Evolutionary conservation across 441 rosid genomes (phyloP).

Genomic region (Lagerstroemia fauriei): DNA sequence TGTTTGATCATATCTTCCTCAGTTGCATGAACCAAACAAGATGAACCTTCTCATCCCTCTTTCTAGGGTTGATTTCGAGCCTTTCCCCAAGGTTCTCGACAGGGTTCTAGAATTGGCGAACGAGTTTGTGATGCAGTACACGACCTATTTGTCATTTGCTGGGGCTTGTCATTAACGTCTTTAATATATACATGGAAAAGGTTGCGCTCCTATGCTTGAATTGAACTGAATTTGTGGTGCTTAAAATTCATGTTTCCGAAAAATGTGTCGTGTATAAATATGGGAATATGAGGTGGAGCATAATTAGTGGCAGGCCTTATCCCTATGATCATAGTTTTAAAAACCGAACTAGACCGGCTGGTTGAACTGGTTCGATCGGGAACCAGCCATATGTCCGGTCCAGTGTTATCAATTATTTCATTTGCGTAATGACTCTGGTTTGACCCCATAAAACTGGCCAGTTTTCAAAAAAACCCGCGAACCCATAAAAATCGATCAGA

Average conservation of each 20-base stretch:
- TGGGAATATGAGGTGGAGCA: slow-evolving; percentile 63
- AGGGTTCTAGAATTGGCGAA: slow-evolving; percentile 57
- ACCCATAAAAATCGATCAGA: too few relatives aligned
- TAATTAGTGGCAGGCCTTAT: slow-evolving; percentile 69
- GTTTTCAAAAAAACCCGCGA: too few relatives aligned
- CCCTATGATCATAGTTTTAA: slow-evolving; percentile 91
- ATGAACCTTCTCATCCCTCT: slow-evolving; percentile 64
- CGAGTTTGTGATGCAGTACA: slow-evolving; percentile 64
- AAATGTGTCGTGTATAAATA: slow-evolving; percentile 67
- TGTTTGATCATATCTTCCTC: too few relatives aligned
- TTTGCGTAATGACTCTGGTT: too few relatives aligned
- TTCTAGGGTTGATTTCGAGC: slow-evolving; percentile 32
- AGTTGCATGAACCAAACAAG: too few relatives aligned
- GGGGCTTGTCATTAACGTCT: slow-evolving; percentile 33
- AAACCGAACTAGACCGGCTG: too few relatives aligned
- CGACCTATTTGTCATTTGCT: slow-evolving; percentile 27
- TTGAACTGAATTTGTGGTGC: slow-evolving; percentile 50
- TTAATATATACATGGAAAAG: slow-evolving; percentile 70
- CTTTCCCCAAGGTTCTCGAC: slow-evolving; percentile 55
- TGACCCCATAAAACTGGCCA: too few relatives aligned
- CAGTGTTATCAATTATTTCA: too few relatives aligned
- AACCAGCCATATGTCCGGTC: too few relatives aligned
- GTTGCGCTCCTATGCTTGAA: slow-evolving; percentile 53
- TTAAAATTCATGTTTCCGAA: slow-evolving; percentile 82
- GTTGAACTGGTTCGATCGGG: too few relatives aligned